Base-by-base conservation (phyloP, 805 yeast genomes). In the Kodamaea neixiangensis region DNA sequence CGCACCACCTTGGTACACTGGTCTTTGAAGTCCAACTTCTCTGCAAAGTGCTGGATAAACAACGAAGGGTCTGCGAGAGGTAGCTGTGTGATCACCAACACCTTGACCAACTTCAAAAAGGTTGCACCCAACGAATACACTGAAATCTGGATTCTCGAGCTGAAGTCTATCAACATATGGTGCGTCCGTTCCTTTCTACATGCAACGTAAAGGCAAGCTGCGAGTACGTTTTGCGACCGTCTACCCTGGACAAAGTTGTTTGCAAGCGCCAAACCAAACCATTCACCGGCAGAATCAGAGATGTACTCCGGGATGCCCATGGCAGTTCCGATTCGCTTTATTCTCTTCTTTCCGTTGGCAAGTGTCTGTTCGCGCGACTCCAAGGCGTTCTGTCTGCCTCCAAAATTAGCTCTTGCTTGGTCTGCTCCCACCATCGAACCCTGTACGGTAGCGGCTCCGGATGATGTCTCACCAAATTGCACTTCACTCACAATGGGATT, bases 51-150 rank as follows among this genome's bases (percentile, higher is more conserved):
- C 65, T 89, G 96, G 48, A 94, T 90, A 62, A 89, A 94, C 39
- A 96, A 72, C 0, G 97, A 88, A 9, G 99, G 99, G 65, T 94
- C 99, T 1, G 96, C 96, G 35, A 90, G 69, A 0, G 99, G 98
- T 43, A 94, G 69, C 34, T 82, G 74, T 2, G 85, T 79, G 48
- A 93, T 87, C 59, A 87, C 87, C 53, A 93, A 76, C 6, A 85
- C 82, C 63, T 90, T 89, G n/a, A 93, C 96, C 82, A 94, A 82
- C 65, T 92, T 92, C 52, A 96, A 73, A 64, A 91, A 94, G 0
- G 99, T 93, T 1, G 99, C 96, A 41, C 99, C 99, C 46, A 94
- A 85, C 3, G 96, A 89, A 67, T 86, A 94, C 1, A 94, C 98
- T 40, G 94, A 87, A 10, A 92, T 90, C 65, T 88, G 97, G 40